Evolutionary conservation across 176 grass and related monocot genomes (phyloP), one percentile per base, ranked within the genome.

Genomic region (Aegilops bicornis): DNA sequence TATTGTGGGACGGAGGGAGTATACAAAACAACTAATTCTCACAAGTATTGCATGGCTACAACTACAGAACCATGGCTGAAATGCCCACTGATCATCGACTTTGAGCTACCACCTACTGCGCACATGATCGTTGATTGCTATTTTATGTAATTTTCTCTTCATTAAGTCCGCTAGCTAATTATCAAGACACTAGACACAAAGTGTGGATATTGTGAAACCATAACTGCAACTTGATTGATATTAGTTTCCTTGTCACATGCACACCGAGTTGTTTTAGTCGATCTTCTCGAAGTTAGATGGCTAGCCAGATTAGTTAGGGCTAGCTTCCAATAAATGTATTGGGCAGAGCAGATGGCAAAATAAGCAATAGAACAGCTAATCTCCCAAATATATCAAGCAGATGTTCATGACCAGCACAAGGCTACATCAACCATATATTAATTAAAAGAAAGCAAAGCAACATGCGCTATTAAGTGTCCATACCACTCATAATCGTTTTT

Each of bases 401-500:
- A 87, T 88, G 73, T 35, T 79, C 77, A 77, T 82, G 77, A 35
- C 7, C 8, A 76, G 24, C 8, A 12, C 10, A 73, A 65, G 56
- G 63, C 31, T 52, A 31, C 79, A 90, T 77, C 10, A 79, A 68
- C 12, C 47, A 71, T 30, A 81, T 5, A 81, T 5, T 16, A 81
- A 73, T 84, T 22, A 6, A 59, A 78, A 75, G 25, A 71, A 69
- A 80, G 54, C 47, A 70, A 84, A 82, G 24, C n/a, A 80, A 60
- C 23, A 77, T 63, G 79, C 77, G 78, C 24, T 80, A 76, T 35
- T 64, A 54, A 85, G 37, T 64, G 74, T 76, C 30, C 91, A 88
- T 84, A 98, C 96, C 96, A 98, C 78, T 98, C 93, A 77, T 95
- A 98, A 85, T 98, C 96, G 79, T 98, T 94, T 85, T 98, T 96